A percentile compares a stretch with the other conserved stretches of the same genome.
Conservation (phyloP, 2,329 filamentous ascomycete genomes). For the Fusarium liriodendri region DNA sequence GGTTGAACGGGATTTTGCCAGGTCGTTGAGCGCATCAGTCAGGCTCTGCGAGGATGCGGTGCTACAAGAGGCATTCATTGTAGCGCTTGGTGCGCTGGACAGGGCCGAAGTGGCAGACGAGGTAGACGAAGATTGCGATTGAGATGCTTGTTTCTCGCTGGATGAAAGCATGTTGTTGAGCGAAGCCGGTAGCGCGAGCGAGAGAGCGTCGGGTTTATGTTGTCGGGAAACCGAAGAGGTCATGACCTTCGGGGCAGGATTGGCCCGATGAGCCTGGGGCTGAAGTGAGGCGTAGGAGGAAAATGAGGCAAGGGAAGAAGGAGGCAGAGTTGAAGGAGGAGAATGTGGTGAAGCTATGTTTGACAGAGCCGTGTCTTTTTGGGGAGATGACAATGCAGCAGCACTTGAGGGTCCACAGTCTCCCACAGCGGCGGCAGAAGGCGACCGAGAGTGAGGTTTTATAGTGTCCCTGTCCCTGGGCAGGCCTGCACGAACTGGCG, state of each 20-base stretch:
- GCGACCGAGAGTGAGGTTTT: conserved; percentile 29
- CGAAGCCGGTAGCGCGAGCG: conserved; percentile 53
- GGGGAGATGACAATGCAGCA: conserved; percentile 27
- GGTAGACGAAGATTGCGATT: conserved; percentile 41
- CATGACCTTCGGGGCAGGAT: conserved; percentile 80
- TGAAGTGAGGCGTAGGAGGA: conserved; percentile 1
- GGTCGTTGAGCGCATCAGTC: conserved; percentile 68
- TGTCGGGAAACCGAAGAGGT: conserved; percentile 75
- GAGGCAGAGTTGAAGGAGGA: conserved; percentile 6
- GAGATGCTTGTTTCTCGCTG: conserved; percentile 50
- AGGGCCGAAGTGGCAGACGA: conserved; percentile 11
- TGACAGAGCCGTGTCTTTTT: conserved; percentile 17
- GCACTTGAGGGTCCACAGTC: conserved; percentile 41
- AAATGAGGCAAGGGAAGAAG: conserved; percentile 41
- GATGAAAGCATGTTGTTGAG: conserved; percentile 65
- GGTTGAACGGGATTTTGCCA: conserved; percentile 56
- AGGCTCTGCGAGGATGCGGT: conserved; percentile 70
- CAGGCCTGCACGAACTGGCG: conserved; percentile 17
- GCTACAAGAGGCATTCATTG: conserved; percentile 41
- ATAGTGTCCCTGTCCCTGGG: conserved; percentile 13
- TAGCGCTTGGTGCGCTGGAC: conserved; percentile 11
- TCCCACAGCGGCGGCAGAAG: conserved; percentile 17
- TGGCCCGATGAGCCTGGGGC: conserved; percentile 48
- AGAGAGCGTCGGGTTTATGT: conserved; percentile 71
- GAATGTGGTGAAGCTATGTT: conserved; percentile 7